Base-by-base conservation (phyloP, 2,329 filamentous ascomycete genomes). In the Capronia americana region DNA sequence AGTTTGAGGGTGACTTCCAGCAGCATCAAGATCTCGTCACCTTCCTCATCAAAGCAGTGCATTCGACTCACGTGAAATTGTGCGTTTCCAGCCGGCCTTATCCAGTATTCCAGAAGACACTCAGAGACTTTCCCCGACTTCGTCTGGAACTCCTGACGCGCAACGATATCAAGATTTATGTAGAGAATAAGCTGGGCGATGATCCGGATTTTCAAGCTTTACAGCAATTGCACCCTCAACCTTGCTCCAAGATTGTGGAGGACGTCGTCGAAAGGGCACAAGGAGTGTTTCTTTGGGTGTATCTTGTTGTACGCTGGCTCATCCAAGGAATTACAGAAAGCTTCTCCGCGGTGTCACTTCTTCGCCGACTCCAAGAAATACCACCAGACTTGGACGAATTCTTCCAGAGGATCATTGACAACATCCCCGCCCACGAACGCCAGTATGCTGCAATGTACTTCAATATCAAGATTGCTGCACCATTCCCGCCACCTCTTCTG, bases 261-360 rank as follows among this genome's bases (percentile, higher is more conserved):
- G 50, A 53, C 2, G 14, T 53, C 8, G 50, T 53, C 50, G n/a
- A 53, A 6, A 53, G 12, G 23, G 50, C 50, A 17, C 50, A 53
- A 23, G 50, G 50, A n/a, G 50, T 53, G 5, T 53, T 53, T 23
- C 50, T 53, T 23, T 53, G 50, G 50, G 50, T 53, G 26, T 23
- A 53, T 23, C 50, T 53, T 4, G 50, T 53, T 17, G 50, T 53
- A 10, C 50, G 24, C 2, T 53, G 3, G 1, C n/a, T 28, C 8
- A 2, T 10, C 6, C 50, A 53, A 53, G 50, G 50, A 1, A 6
- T 53, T 4, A 53, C 26, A 26, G 50, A 53, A 7, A 20, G 50
- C 20, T 17, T 26, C 12, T 24, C 24, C 1, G 5, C 17, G 11
- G 7, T 6, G 12, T 17, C 17, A 14, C 50, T 53, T 23, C 26